Evolutionary conservation across 2,329 filamentous ascomycete genomes (phyloP), one percentile per base, ranked within the genome.

Genomic region (Paraphaeosphaeria sporulosa): DNA sequence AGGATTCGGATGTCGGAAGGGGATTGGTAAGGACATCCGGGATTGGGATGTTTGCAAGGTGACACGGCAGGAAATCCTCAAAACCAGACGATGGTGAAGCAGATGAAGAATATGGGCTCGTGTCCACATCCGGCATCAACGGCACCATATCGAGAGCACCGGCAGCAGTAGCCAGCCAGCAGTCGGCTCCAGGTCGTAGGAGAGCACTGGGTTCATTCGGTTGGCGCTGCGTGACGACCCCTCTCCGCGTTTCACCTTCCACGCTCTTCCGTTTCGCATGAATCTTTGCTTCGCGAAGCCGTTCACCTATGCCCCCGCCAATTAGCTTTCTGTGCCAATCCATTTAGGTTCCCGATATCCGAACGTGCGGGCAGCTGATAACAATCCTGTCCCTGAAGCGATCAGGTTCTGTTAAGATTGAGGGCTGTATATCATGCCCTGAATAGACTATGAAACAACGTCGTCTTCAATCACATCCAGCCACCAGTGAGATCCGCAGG

Each of bases 271-370:
- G 61, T 64, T 64, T 64, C 58, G 61, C 27, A 59, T 57, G 55
- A 25, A 51, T 61, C 52, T 61, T 61, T 59, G 61, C 61, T 55
- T 64, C 61, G 55, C 61, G 61, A 58, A 64, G 58, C n/a, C 61
- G 61, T 49, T 61, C 51, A 15, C 61, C 61, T 64, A 44, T 10
- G 15, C 19, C 21, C 48, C 25, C 30, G 36, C 59, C 55, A 61
- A 61, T 58, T 40, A 53, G 58, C 42, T 36, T 21, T 42, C 43
- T 30, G 40, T 25, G 19, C 25, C 25, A 40, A 32, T 8, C 53
- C 17, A 13, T 17, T 21, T 50, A 21, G 32, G 25, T 38, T 34
- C 48, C 40, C 53, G 42, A 53, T 36, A 56, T n/a, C 47, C 53
- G 57, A 49, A 15, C 6, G 50, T 34, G 19, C 51, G 43, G 46